Evolutionary conservation across 352 stramenopile species (phyloP).

Genomic region (Phytopythium ostracodes): DNA sequence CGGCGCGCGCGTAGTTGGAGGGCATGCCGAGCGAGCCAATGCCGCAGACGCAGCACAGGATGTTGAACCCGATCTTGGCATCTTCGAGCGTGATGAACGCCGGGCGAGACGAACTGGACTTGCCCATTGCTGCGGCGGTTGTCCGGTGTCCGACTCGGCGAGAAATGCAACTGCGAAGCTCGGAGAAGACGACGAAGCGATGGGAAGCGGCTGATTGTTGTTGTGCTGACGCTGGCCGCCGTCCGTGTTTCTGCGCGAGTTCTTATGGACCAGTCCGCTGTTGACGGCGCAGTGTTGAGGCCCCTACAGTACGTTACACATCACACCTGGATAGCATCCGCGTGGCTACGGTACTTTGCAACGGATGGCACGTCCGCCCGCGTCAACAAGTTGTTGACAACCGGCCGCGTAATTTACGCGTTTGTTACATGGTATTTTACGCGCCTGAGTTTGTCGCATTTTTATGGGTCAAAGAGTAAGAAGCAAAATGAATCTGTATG

Average conservation of each 20-base stretch:
- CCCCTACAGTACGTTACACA: neutral
- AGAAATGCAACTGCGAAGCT: conserved; percentile 3
- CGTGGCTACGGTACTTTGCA: too few species aligned
- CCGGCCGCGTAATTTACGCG: too few species aligned
- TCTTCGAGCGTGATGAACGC: neutral
- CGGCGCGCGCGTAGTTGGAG: conserved; percentile 55
- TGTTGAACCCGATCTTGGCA: conserved; percentile 33
- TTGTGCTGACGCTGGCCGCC: too few species aligned
- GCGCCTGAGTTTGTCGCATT: too few species aligned
- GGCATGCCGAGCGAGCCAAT: conserved; percentile 68
- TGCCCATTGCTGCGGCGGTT: neutral
- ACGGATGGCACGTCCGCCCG: too few species aligned
- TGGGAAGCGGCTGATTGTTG: neutral
- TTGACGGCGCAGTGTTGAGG: neutral
- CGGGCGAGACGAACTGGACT: neutral
- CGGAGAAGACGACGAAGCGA: neutral
- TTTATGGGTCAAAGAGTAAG: too few species aligned
- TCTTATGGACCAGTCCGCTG: conserved; percentile 3
- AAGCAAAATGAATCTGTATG: too few species aligned
- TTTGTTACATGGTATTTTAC: too few species aligned
- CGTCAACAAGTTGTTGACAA: neutral
- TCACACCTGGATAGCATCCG: too few species aligned
- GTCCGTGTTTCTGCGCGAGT: conserved; percentile 2
- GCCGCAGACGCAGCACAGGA: conserved; percentile 63
- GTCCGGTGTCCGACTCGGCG: neutral